A percentile compares a stretch with the other conserved stretches of the same genome.
Conservation (phyloP, 148 eudicot species). For the Diospyros lotus region DNA sequence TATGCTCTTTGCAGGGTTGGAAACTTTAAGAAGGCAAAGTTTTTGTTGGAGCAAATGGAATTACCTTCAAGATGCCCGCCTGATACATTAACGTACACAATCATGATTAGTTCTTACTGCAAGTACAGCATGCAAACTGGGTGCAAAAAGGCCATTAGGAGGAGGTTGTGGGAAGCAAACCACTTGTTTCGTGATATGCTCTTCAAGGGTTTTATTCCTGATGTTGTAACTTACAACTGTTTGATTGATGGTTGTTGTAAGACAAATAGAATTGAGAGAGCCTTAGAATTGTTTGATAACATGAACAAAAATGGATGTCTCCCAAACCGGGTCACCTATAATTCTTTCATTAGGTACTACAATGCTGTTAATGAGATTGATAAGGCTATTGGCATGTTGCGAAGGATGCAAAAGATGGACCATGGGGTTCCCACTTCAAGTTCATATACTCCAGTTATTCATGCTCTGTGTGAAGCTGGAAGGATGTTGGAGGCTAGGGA, state of each 20-base stretch:
- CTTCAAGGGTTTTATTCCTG: slow-evolving; percentile 78
- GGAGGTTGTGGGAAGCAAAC: slow-evolving; percentile 89
- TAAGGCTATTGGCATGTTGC: slow-evolving; percentile 63
- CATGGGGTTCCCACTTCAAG: slow-evolving; percentile 67
- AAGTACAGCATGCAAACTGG: slow-evolving; percentile 64
- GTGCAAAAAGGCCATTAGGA: slow-evolving; percentile 66
- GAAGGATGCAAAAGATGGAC: slow-evolving; percentile 45
- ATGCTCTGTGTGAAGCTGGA: slow-evolving; percentile 71
- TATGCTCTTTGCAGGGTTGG: slow-evolving; percentile 72
- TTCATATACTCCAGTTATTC: slow-evolving; percentile 77
- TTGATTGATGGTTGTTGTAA: slow-evolving; percentile 92
- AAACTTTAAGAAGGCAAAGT: slow-evolving; percentile 64
- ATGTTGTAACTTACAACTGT: slow-evolving; percentile 82
- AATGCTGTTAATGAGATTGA: slow-evolving; percentile 72
- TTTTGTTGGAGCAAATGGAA: slow-evolving; percentile 73
- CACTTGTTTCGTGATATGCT: slow-evolving; percentile 72
- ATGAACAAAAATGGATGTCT: slow-evolving; percentile 55
- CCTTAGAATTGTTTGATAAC: slow-evolving; percentile 75
- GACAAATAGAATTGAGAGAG: slow-evolving; percentile 74
- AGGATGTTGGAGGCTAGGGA: slow-evolving; percentile 55
- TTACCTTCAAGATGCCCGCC: slow-evolving; percentile 83
- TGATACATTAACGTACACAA: slow-evolving; percentile 73
- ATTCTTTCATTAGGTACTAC: slow-evolving; percentile 75
- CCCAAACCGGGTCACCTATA: slow-evolving; percentile 73
- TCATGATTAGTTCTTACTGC: slow-evolving; percentile 73